Evolutionary conservation across 345 rosid species (phyloP).

Genomic region (Sonneratia caseolaris): DNA sequence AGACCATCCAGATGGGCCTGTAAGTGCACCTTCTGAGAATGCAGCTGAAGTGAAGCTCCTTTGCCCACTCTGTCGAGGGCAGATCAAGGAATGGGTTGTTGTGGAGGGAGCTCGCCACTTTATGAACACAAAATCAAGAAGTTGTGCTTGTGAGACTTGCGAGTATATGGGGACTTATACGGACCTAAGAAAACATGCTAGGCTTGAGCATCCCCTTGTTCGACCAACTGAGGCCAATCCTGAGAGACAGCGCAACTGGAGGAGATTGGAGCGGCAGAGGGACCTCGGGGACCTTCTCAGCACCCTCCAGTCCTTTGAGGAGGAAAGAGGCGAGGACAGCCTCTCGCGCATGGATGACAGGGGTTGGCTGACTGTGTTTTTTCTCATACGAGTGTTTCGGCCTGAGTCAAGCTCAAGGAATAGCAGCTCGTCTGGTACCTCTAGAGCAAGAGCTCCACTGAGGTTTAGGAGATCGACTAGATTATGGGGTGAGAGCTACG

Average conservation of each 20-base stretch:
- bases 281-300: conserved; percentile 92
- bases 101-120: conserved; percentile 59
- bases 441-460: conserved; percentile 61
- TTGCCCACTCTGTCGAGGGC: conserved; percentile 90
- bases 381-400: conserved; percentile 72
- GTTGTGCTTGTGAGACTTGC: conserved; percentile 84
- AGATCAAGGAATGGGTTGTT: conserved; percentile 70
- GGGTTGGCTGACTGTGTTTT: conserved; percentile 76
- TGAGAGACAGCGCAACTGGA: conserved; percentile 86
- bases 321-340: conserved; percentile 53
- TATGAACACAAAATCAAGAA: conserved; percentile 78
- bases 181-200: conserved; percentile 90
- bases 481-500: conserved; percentile 80
- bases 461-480: conserved; percentile 52
- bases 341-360: conserved; percentile 53
- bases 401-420: conserved; percentile 67
- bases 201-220: conserved; percentile 66
- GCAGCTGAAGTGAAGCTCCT: conserved; percentile 35
- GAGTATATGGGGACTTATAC: conserved; percentile 62
- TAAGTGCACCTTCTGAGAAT: conserved; percentile 23
- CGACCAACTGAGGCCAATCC: conserved; percentile 91
- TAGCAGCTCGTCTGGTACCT: conserved; percentile 65
- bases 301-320: conserved; percentile 77
- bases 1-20: conserved; percentile 15
- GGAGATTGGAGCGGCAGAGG: conserved; percentile 91